Base-by-base conservation (phyloP, 2,329 filamentous ascomycete genomes). In the Tolypocladium capitatum region DNA sequence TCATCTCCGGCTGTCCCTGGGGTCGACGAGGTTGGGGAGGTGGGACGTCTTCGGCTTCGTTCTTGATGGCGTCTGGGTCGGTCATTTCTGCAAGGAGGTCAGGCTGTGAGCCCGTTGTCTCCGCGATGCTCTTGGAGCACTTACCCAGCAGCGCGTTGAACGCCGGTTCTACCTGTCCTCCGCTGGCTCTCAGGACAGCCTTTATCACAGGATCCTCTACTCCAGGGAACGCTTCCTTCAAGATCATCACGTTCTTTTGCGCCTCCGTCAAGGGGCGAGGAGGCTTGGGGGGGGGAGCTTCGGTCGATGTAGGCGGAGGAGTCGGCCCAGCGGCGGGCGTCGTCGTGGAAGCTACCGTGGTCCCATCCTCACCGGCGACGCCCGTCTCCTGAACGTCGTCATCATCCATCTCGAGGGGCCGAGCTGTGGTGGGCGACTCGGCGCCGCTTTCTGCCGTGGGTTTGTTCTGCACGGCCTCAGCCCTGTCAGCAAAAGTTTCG, bases 101-200 rank as follows among this genome's bases (percentile, higher is more conserved):
- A 46, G 35, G 24, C 28, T 11, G 38, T 48, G 14, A 48, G 30
- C 18, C 16, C 13, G 24, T 9, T 28, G 21, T 2, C 20, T 40
- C 36, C 27, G 36, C 14, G 21, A 3, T 28, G 16, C 5, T 4
- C 9, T 9, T 9, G 16, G 24, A 16, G 1, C 10, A 21, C 59
- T 52, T 73, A 87, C 86, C 86, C 41, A 98, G 75, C 40, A 98
- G 75, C 33, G 92, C 92, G 68, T 96, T 92, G 69, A 98, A 98
- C 14, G 92, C 91, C 31, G 88, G 86, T 65, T 98, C 92, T 43
- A 97, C 82, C 59, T 84, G 81, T 50, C 90, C 91, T 49, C 82
- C 76, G 63, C 92, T 97, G 14, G 92, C 92, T 24, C 78, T 75
- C 53, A 98, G 69, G 0, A 98, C 85, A 30, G 92, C 92, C 66